phyloP scores from a whole-genome alignment of 805 yeast genomes.

The Lachancea mirantina region DNA sequence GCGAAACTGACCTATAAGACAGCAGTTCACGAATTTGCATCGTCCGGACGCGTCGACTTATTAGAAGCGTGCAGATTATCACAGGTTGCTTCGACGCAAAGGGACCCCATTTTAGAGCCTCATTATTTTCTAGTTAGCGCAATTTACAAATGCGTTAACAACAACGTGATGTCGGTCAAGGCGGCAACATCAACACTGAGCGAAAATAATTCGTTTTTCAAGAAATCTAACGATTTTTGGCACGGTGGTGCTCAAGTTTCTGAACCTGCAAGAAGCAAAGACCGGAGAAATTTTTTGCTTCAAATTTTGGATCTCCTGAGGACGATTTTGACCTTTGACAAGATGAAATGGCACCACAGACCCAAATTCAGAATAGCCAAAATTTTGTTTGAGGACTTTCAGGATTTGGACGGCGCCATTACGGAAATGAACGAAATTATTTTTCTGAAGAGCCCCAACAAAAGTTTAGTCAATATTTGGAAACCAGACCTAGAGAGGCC shows the following conservation, averaged over 20 bases:
- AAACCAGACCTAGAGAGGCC: slow-evolving; percentile 87
- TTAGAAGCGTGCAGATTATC: slow-evolving; percentile 41
- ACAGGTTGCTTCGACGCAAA: slow-evolving; percentile 26
- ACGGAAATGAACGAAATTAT: slow-evolving; percentile 59
- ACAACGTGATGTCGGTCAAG: slow-evolving; percentile 29
- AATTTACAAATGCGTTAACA: slow-evolving; percentile 47
- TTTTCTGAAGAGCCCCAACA: slow-evolving; percentile 57
- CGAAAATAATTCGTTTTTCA: slow-evolving; percentile 31
- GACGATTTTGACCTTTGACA: slow-evolving; percentile 51
- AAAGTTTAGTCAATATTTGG: slow-evolving; percentile 81
- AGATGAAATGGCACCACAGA: slow-evolving; percentile 86
- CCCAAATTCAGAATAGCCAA: slow-evolving; percentile 68
- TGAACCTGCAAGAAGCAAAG: slow-evolving; percentile 14
- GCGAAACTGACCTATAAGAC: slow-evolving; percentile 55
- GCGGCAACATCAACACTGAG: slow-evolving; percentile 37
- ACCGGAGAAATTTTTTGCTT: slow-evolving; percentile 33
- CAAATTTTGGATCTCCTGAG: slow-evolving; percentile 40
- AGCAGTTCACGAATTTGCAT: slow-evolving; percentile 17
- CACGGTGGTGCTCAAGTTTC: slow-evolving; percentile 11
- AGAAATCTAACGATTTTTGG: slow-evolving; percentile 21
- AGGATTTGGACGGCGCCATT: slow-evolving; percentile 47
- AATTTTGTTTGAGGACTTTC: slow-evolving; percentile 48
- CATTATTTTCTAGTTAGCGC: slow-evolving; percentile 58
- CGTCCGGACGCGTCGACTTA: slow-evolving; percentile 36
- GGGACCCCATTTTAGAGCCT: slow-evolving; percentile 68